Conservation (phyloP, 192 early-diverging fungal genomes). For the Allomyces arbusculus region DNA sequence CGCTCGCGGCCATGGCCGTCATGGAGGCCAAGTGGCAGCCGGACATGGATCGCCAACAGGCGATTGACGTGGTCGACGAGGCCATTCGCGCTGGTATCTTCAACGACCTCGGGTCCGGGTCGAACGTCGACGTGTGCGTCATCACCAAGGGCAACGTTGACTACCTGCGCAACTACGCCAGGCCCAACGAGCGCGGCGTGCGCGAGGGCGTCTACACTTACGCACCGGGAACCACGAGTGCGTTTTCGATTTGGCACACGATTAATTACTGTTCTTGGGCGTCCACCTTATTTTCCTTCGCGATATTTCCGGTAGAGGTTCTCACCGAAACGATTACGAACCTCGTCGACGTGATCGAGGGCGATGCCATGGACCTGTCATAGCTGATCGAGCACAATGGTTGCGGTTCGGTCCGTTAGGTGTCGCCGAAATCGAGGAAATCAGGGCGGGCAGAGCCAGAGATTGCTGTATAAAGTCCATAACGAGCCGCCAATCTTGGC, state of each 20-base stretch:
- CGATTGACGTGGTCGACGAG: conserved; percentile 71
- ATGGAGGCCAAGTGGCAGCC: conserved; percentile 73
- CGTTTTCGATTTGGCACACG: conserved; percentile 1
- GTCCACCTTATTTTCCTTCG: conserved; percentile 2
- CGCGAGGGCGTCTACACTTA: conserved; percentile 75
- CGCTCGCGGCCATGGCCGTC: conserved; percentile 85
- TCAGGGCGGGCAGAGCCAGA: too few species aligned
- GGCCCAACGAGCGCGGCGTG: conserved; percentile 65
- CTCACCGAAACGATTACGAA: conserved; percentile 27
- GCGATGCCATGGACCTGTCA: conserved; percentile 40
- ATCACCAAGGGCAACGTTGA: conserved; percentile 74
- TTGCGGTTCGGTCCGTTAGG: too few species aligned
- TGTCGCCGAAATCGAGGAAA: too few species aligned
- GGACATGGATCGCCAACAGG: conserved; percentile 69
- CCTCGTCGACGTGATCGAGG: conserved; percentile 38
- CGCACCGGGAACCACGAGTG: conserved; percentile 22
- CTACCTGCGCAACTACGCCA: conserved; percentile 60
- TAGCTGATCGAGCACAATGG: background rate
- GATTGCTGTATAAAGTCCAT: too few species aligned
- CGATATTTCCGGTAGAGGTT: conserved; percentile 11
- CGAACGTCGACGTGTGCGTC: conserved; percentile 83
- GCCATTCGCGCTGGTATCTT: conserved; percentile 96
- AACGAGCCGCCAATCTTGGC: too few species aligned
- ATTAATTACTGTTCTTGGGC: background rate
- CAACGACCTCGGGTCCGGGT: conserved; percentile 95